Evolutionary conservation across 1,284 basidiomycete genomes (phyloP).

Genomic region (Apiotrichum siamense): DNA sequence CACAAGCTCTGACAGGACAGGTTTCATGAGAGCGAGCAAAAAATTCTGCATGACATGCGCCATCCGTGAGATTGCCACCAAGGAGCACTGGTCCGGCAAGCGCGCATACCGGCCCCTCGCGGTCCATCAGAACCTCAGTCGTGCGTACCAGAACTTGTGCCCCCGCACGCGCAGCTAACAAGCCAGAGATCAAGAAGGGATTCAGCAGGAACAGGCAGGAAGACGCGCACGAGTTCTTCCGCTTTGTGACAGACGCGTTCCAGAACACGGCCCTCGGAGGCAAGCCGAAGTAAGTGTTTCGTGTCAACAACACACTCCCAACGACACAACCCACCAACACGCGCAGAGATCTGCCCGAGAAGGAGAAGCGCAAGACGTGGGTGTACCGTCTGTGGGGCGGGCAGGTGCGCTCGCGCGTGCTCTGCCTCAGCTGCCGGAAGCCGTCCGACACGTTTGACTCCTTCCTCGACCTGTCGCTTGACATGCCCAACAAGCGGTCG

Average conservation of each 20-base stretch:
- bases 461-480: slow-evolving; percentile 86
- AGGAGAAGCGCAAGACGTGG: slow-evolving; percentile 83
- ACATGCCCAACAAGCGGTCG: slow-evolving; percentile 58
- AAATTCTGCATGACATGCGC: slow-evolving; percentile 73
- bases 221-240: slow-evolving; percentile 96
- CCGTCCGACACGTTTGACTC: slow-evolving; percentile 96
- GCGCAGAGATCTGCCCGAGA: slow-evolving; percentile 66
- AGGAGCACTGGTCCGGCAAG: slow-evolving; percentile 28
- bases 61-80: slow-evolving; percentile 49
- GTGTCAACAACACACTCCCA: not conserved
- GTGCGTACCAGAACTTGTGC: slow-evolving; percentile 52
- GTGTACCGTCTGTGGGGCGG: slow-evolving; percentile 94
- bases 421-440: slow-evolving; percentile 74
- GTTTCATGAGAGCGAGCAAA: slow-evolving; percentile 13
- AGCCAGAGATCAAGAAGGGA: slow-evolving; percentile 78
- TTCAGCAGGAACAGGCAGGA: slow-evolving; percentile 90
- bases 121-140: slow-evolving; percentile 62
- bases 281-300: slow-evolving; percentile 55
- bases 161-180: not conserved
- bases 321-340: not conserved
- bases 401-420: slow-evolving; percentile 81
- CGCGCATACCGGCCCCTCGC: slow-evolving; percentile 52
- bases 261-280: slow-evolving; percentile 78
- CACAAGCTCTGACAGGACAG: slow-evolving; percentile 2
- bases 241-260: slow-evolving; percentile 86